A percentile compares a stretch with the other conserved stretches of the same genome.
phyloP scores from a whole-genome alignment of 768 basidiomycete genomes.

The Russula olivacea region DNA sequence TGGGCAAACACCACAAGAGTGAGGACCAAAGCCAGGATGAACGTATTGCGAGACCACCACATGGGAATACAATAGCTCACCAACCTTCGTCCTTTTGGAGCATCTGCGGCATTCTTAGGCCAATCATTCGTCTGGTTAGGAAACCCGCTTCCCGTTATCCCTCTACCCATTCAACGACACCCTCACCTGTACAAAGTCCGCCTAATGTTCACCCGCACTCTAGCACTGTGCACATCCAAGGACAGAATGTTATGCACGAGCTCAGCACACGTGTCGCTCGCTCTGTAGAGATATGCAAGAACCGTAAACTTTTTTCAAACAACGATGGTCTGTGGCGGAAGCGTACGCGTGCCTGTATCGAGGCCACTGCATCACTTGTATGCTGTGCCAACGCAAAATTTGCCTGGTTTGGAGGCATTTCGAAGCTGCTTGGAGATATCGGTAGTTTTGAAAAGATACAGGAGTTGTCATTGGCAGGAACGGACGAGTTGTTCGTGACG shows the following conservation, averaged over 20 bases:
- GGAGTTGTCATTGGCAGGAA: neutral
- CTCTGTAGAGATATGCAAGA: neutral
- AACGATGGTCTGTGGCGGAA: constrained; percentile 5
- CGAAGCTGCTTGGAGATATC: constrained; percentile 2
- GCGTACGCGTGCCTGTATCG: constrained; percentile 15
- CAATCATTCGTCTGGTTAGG: too few relatives aligned
- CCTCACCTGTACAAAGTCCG: too few relatives aligned
- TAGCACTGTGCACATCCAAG: constrained; percentile 26
- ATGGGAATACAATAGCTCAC: neutral
- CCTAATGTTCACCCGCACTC: too few relatives aligned
- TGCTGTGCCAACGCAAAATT: neutral
- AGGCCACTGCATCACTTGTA: constrained; percentile 3
- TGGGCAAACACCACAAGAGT: neutral
- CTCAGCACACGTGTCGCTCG: constrained; percentile 5
- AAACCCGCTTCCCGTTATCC: neutral
- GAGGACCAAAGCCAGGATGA: too few relatives aligned
- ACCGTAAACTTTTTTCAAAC: neutral
- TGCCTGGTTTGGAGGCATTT: neutral
- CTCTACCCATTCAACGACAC: neutral
- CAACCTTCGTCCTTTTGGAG: neutral
- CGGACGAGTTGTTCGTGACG: neutral
- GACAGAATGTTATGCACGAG: neutral
- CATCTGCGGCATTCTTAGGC: neutral
- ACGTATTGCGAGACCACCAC: too few relatives aligned
- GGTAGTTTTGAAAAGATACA: neutral